Percentiles rank a stretch among this genome's conserved stretches.
These are phyloP conservation scores for Saccharomyces uvarum DNA, from an alignment of 1,139 yeast genomes.

Conservation along the genomic window DNA sequence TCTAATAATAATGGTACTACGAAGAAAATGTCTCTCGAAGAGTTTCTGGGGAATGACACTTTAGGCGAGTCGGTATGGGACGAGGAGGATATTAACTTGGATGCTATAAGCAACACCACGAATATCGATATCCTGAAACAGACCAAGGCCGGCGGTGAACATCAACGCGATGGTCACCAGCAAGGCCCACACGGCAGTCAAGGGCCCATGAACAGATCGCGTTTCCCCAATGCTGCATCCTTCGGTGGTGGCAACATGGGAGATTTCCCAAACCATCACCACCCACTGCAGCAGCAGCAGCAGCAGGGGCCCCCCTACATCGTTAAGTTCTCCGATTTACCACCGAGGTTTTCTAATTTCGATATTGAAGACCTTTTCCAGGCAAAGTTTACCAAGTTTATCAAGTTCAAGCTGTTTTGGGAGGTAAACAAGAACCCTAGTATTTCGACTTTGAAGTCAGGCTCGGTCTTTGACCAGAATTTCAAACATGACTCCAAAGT, in stretches of 20 bases:
- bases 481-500: constrained; percentile 39
- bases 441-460: constrained; percentile 18
- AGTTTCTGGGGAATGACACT: constrained; percentile 30
- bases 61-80: constrained; percentile 31
- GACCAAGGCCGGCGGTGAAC: neutral
- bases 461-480: constrained; percentile 26
- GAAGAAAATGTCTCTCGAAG: constrained; percentile 33
- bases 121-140: constrained; percentile 24
- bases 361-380: constrained; percentile 34
- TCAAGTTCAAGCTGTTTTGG: constrained; percentile 37
- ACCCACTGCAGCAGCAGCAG: constrained; percentile 4
- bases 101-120: constrained; percentile 24
- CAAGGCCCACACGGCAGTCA: neutral
- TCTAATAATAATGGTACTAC: constrained; percentile 20
- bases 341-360: constrained; percentile 33
- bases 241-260: constrained; percentile 5
- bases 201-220: neutral
- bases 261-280: constrained; percentile 3
- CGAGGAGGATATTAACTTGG: constrained; percentile 28
- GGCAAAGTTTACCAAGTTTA: constrained; percentile 32
- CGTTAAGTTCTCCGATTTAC: constrained; percentile 46
- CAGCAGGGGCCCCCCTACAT: constrained; percentile 46
- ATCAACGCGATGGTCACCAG: neutral
- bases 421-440: constrained; percentile 32
- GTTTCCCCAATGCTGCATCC: constrained; percentile 9